Percentiles rank a stretch among this genome's conserved stretches.
Conservation (phyloP, 495 filamentous ascomycete genomes). For the Sporormia fimetaria region DNA sequence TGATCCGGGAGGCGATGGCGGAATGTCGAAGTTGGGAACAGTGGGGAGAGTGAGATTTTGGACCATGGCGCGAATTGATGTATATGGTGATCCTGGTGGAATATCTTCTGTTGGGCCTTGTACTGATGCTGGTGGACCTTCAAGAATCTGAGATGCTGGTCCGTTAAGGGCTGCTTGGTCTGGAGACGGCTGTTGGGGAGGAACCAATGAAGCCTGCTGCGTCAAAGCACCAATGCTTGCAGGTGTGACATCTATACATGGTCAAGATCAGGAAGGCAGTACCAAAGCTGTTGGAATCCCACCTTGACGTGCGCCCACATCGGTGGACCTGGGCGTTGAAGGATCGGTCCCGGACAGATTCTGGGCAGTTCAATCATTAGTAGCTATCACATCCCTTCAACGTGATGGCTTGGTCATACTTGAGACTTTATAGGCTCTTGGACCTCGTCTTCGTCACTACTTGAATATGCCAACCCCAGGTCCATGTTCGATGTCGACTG, state of each 20-base stretch:
- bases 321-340: neutral
- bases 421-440: slow-evolving; percentile 1
- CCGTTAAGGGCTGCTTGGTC: neutral
- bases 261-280: too few species aligned
- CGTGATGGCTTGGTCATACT: slow-evolving; percentile 8
- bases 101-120: slow-evolving; percentile 19
- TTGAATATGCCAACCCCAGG: slow-evolving; percentile 23
- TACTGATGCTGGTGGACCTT: too few species aligned
- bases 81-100: slow-evolving; percentile 55
- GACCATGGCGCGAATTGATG: slow-evolving; percentile 51
- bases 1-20: slow-evolving; percentile 69
- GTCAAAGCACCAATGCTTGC: too few species aligned
- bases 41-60: slow-evolving; percentile 81
- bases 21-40: slow-evolving; percentile 66
- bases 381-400: slow-evolving; percentile 23
- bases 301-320: too few species aligned
- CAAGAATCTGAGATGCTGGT: neutral
- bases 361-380: slow-evolving; percentile 19
- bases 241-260: too few species aligned
- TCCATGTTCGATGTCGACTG: too few species aligned
- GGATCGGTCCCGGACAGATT: too few species aligned
- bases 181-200: too few species aligned
- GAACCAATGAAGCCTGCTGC: too few species aligned
- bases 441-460: slow-evolving; percentile 25
- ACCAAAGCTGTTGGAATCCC: too few species aligned